Conservation (phyloP, 2,329 filamentous ascomycete species). For the Daldinia sp. region DNA sequence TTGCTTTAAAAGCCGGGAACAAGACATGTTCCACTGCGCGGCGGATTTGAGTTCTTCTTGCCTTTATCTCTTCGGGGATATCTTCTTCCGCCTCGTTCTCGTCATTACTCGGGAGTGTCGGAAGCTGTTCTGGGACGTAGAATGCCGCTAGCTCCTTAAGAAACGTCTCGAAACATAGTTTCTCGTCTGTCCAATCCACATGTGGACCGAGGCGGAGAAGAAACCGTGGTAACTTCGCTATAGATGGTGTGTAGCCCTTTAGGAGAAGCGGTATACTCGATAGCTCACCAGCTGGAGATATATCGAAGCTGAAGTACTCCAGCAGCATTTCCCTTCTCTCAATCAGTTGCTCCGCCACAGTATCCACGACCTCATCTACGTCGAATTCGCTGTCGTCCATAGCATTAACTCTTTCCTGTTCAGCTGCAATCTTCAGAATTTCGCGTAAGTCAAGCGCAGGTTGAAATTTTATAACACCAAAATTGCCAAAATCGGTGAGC, state of each 20-base stretch:
- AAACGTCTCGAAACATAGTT: conserved; percentile 84
- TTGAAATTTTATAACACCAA: conserved; percentile 82
- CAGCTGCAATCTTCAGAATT: conserved; percentile 76
- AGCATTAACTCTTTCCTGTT: conserved; percentile 68
- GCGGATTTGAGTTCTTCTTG: conserved; percentile 73
- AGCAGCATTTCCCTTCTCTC: conserved; percentile 83
- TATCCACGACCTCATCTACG: conserved; percentile 69
- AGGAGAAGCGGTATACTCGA: conserved; percentile 82
- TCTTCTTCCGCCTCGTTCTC: conserved; percentile 52
- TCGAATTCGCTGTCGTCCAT: conserved; percentile 66
- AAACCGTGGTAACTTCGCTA: conserved; percentile 89
- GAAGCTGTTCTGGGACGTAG: conserved; percentile 87
- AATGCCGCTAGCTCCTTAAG: conserved; percentile 87
- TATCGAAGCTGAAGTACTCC: conserved; percentile 91
- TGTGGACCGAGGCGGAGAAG: conserved; percentile 87
- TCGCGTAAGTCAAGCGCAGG: conserved; percentile 76
- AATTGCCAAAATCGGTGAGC: conserved; percentile 95
- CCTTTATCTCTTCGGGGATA: conserved; percentile 59
- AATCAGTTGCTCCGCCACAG: conserved; percentile 74
- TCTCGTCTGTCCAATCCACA: conserved; percentile 86
- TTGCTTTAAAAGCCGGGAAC: conserved; percentile 86
- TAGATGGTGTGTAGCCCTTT: conserved; percentile 85
- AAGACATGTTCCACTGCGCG: conserved; percentile 83
- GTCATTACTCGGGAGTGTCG: conserved; percentile 51
- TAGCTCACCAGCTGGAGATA: conserved; percentile 80